Evolutionary conservation across 2,329 filamentous ascomycete genomes (phyloP).

Genomic region (Blumeria graminis): DNA sequence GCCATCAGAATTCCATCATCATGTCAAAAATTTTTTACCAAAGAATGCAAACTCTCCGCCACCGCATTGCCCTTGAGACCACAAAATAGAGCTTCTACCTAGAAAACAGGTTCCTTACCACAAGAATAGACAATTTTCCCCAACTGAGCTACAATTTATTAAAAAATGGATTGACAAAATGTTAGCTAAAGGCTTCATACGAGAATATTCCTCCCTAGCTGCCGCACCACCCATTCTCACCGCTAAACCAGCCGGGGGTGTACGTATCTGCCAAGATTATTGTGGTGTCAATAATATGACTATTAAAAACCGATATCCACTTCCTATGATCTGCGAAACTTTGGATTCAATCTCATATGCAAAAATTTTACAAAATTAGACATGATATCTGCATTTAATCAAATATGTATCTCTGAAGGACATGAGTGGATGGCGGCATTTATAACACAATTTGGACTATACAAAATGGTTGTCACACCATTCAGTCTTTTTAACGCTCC

Average conservation of each 20-base stretch:
- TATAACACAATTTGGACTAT: background rate
- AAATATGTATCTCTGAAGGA: slow-evolving; percentile 3
- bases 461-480: background rate
- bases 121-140: background rate
- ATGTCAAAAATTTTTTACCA: background rate
- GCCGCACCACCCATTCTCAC: background rate
- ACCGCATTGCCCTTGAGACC: background rate
- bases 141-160: background rate
- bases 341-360: background rate
- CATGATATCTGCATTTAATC: slow-evolving; percentile 3
- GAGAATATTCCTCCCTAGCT: background rate
- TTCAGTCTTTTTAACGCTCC: background rate
- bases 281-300: background rate
- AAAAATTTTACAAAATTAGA: slow-evolving; percentile 3
- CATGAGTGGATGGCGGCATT: slow-evolving; percentile 8
- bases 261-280: slow-evolving; percentile 1
- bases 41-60: background rate
- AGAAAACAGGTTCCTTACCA: background rate
- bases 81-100: background rate
- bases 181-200: background rate
- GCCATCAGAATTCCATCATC: background rate
- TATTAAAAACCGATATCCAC: background rate
- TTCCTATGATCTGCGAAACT: background rate
- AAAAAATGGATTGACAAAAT: background rate
- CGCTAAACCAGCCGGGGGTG: background rate